Conservation (phyloP, 2,329 filamentous ascomycete genomes). For the Colletotrichum orbiculare region DNA sequence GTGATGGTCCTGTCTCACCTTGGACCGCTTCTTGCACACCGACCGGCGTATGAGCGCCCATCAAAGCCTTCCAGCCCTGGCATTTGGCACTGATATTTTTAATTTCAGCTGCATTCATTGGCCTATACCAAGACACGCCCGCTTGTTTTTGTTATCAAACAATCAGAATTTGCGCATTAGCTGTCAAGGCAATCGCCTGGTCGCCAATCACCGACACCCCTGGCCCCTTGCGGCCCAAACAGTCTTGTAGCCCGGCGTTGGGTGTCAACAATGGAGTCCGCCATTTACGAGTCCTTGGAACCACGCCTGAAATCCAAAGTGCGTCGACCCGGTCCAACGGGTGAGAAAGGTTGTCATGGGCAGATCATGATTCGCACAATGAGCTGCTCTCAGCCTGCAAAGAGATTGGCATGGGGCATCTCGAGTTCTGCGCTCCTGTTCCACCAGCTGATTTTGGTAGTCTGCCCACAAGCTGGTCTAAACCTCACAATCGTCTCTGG, state of each 20-base stretch:
- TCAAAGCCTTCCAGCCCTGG: slow-evolving; percentile 17
- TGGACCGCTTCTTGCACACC: slow-evolving; percentile 23
- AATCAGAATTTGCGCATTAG: slow-evolving; percentile 40
- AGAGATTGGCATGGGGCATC: too few relatives aligned
- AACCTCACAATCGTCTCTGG: too few relatives aligned
- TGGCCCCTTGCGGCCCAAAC: slow-evolving; percentile 31
- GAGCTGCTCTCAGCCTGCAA: too few relatives aligned
- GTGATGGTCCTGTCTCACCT: slow-evolving; percentile 34
- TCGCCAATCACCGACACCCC: slow-evolving; percentile 3
- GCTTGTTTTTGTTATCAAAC: slow-evolving; percentile 38
- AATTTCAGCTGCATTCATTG: slow-evolving; percentile 29
- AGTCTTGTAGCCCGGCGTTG: slow-evolving; percentile 26
- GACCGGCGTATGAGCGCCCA: slow-evolving; percentile 5
- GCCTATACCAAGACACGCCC: slow-evolving; percentile 21
- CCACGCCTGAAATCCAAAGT: neutral
- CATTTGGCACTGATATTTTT: slow-evolving; percentile 19
- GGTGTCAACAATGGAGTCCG: slow-evolving; percentile 25
- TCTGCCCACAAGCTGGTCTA: too few relatives aligned
- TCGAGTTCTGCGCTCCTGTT: too few relatives aligned
- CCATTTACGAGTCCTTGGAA: slow-evolving; percentile 20
- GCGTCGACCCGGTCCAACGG: slow-evolving; percentile 4
- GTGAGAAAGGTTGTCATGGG: neutral
- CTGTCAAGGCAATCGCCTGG: slow-evolving; percentile 36
- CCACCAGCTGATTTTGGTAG: too few relatives aligned
- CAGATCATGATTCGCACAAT: too few relatives aligned